Evolutionary conservation across 352 stramenopile genomes (phyloP), one percentile per base, ranked within the genome.

Genomic region (Phytophthora macrochlamydospora): DNA sequence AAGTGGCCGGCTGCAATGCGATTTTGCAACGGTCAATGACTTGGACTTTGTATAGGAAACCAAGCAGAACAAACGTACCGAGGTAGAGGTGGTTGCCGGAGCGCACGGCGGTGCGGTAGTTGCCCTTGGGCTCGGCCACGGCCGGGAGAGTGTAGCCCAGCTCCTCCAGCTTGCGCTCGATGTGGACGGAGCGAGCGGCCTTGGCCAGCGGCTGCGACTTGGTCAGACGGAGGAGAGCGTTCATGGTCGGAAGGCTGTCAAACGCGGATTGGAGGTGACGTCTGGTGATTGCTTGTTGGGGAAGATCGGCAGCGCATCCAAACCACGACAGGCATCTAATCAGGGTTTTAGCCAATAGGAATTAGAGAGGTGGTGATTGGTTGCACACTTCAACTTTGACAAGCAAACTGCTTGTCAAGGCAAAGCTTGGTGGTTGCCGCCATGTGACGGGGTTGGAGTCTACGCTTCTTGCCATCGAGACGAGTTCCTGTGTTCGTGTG

Each of bases 71-170:
- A 7, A 11, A 60, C 69, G 29, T 38, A 85, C 79, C 80, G 44
- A 87, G 80, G 74, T 87, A 97, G 61, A 97, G 79, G 59, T 85
- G 79, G 80, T 96, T 96, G 70, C 90, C 90, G 31, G 67, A 75
- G 58, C 88, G 84, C 63, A 97, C 79, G 40, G 74, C 86, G 31
- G 78, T 92, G 68, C 89, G 86, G 78, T 98, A 98, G 73, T 95
- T 97, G 62, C 91, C 92, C 80, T 98, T 97, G 58, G 92, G 90
- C 56, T 86, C 71, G 37, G 87, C 86, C 45, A 94, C 83, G 3
- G 81, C 73, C 32, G 91, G 92, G 44, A 98, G 81, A 57, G 65
- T 75, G 71, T 96, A 92, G 58, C 92, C 91, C 50, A 97, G 71
- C 59, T 96, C 76, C 72, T 93, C 76, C 44, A 98, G 74, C 52